Base-by-base conservation (phyloP, 176 grass and related monocot species). In the Phragmites australis region DNA sequence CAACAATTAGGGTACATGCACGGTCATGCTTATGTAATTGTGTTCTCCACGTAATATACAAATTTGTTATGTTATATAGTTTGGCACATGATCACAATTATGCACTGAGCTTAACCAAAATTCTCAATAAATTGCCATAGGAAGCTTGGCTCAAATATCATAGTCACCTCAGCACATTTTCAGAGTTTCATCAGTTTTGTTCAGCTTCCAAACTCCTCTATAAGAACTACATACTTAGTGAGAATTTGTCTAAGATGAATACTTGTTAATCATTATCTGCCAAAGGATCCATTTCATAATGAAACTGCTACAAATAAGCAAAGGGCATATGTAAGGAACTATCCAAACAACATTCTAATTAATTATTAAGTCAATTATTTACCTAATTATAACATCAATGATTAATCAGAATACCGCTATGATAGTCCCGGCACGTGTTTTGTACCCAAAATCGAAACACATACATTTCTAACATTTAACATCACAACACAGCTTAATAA, bases 261-360 rank as follows among this genome's bases (percentile, higher is more conserved):
- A 39, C 15, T 41, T 41, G 7, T 30, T 31, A n/a, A 14, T 58
- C 37, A 34, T 63, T 50, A 67, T 31, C 51, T 57, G 6, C 16
- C 39, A 70, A 71, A 60, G 2, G 49, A 51, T 70, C 16, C 81
- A 72, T 59, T 65, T 67, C 27, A 8, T 11, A 29, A 1, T 63
- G 50, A 81, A 88, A 78, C 39, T 73, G 18, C 29, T 23, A 70
- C 40, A 84, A n/a, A 64, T 10, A 81, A 6, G 37, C 8, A 74
- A 82, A 77, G 19, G 23, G 17, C 43, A n/a, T n/a, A n/a, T n/a
- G n/a, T n/a, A n/a, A n/a, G n/a, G n/a, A n/a, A n/a, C n/a, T n/a
- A n/a, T n/a, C n/a, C n/a, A n/a, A n/a, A n/a, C n/a, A n/a, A n/a
- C n/a, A n/a, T n/a, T n/a, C n/a, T n/a, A n/a, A n/a, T n/a, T n/a